A percentile compares a stretch with the other conserved stretches of the same genome.
Conservation (phyloP, 805 yeast genomes). For the Groenewaldozyma tartarivorans region DNA sequence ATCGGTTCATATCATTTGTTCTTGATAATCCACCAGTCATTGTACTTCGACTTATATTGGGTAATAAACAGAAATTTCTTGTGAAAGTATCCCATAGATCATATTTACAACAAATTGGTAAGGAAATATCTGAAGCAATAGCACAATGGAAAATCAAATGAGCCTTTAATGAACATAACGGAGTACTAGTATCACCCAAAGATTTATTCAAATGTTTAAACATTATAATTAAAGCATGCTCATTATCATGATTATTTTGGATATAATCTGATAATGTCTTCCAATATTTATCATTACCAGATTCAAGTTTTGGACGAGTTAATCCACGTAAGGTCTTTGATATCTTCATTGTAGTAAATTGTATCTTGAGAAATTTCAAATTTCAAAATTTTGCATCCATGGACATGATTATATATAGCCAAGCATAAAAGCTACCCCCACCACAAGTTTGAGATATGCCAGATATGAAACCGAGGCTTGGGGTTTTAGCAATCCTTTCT, state of each 20-base stretch:
- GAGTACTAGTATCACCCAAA: slow-evolving; percentile 3
- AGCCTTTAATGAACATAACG: slow-evolving; percentile 9
- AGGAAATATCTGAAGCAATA: slow-evolving; percentile 10
- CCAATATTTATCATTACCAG: slow-evolving; percentile 9
- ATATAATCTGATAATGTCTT: slow-evolving; percentile 7
- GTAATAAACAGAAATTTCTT: slow-evolving; percentile 1
- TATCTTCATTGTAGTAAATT: neutral
- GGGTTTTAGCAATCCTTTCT: too few species aligned
- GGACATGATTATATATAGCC: too few species aligned
- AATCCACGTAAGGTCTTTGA: slow-evolving; percentile 7
- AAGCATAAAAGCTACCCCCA: too few species aligned
- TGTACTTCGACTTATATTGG: slow-evolving; percentile 2
- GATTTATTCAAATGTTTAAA: slow-evolving; percentile 6
- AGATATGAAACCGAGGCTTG: too few species aligned
- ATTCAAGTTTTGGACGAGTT: slow-evolving; percentile 7
- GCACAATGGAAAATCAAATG: slow-evolving; percentile 12
- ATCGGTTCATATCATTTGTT: slow-evolving; percentile 3
- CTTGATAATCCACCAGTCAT: slow-evolving; percentile 1
- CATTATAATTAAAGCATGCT: slow-evolving; percentile 4
- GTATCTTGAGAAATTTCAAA: neutral
- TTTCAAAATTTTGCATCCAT: neutral
- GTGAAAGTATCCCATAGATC: neutral
- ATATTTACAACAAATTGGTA: slow-evolving; percentile 2
- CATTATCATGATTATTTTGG: slow-evolving; percentile 4
- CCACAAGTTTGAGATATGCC: too few species aligned